Evolutionary conservation across 805 yeast species (phyloP).

Genomic region (Suhomyces kilbournensis): DNA sequence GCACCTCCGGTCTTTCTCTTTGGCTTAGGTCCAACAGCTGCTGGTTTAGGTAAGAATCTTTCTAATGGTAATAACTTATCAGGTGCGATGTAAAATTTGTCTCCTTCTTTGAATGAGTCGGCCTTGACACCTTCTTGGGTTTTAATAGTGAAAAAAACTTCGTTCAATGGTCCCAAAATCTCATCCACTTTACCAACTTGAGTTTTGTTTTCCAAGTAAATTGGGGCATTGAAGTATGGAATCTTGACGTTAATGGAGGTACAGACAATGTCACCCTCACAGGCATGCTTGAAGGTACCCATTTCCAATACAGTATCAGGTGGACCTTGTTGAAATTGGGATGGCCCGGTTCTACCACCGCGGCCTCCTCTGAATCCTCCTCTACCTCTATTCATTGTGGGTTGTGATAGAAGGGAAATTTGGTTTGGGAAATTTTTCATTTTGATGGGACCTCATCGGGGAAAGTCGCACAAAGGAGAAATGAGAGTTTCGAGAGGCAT

Average conservation of each 20-base stretch:
- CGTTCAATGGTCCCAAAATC: constrained; percentile 95
- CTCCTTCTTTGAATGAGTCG: constrained; percentile 88
- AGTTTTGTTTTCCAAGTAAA: constrained; percentile 91
- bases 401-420: constrained; percentile 1
- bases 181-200: constrained; percentile 98
- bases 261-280: constrained; percentile 97
- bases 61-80: constrained; percentile 95
- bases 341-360: constrained; percentile 70
- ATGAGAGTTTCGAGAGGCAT: neutral
- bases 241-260: constrained; percentile 90
- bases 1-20: constrained; percentile 64
- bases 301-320: constrained; percentile 93
- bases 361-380: constrained; percentile 68
- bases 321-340: constrained; percentile 81
- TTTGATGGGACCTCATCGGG: constrained; percentile 8
- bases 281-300: constrained; percentile 88
- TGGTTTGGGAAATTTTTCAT: constrained; percentile 8
- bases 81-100: constrained; percentile 91
- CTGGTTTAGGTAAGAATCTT: constrained; percentile 95
- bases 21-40: constrained; percentile 78
- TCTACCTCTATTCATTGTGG: constrained; percentile 63
- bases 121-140: constrained; percentile 97
- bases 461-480: neutral
- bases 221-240: constrained; percentile 98
- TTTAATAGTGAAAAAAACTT: constrained; percentile 95